A percentile compares a stretch with the other conserved stretches of the same genome.
Evolutionary conservation across 2,329 filamentous ascomycete species (phyloP).

Genomic region (Fusarium ramigenum): DNA sequence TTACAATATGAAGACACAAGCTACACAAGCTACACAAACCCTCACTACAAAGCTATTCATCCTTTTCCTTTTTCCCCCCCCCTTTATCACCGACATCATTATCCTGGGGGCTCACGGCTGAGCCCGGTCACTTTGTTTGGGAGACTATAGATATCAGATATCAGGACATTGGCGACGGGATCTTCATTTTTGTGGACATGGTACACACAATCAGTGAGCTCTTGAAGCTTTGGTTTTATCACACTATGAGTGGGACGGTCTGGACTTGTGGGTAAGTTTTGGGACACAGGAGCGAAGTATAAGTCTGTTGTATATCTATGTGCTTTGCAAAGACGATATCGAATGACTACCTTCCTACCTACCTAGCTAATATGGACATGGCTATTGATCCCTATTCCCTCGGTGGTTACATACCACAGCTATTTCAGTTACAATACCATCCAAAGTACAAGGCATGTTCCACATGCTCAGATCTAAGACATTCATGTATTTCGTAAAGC

Average conservation of each 20-base stretch:
- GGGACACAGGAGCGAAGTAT: not conserved
- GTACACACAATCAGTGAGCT: constrained; percentile 8
- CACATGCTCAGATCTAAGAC: constrained; percentile 6
- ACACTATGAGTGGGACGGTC: not conserved
- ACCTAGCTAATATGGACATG: not conserved
- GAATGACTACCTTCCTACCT: not conserved
- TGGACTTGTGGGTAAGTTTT: not conserved
- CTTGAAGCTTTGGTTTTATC: not conserved
- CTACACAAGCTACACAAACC: not conserved
- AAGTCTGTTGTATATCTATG: constrained; percentile 3
- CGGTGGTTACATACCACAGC: not conserved
- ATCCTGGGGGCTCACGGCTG: not conserved
- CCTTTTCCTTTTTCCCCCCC: not conserved
- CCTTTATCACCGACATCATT: not conserved
- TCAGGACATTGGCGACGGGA: constrained; percentile 9
- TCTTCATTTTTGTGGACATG: not conserved
- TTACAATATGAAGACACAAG: not conserved
- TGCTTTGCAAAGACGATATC: constrained; percentile 1
- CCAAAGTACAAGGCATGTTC: not conserved
- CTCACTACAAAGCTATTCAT: not conserved
- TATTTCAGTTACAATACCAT: not conserved
- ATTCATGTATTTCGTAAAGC: not conserved
- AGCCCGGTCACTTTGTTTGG: not conserved
- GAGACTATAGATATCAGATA: constrained; percentile 23
- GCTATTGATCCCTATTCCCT: not conserved